These are phyloP conservation scores for Xylariales sp. DNA, from an alignment of 2,329 filamentous ascomycete species.

Conservation along the genomic window DNA sequence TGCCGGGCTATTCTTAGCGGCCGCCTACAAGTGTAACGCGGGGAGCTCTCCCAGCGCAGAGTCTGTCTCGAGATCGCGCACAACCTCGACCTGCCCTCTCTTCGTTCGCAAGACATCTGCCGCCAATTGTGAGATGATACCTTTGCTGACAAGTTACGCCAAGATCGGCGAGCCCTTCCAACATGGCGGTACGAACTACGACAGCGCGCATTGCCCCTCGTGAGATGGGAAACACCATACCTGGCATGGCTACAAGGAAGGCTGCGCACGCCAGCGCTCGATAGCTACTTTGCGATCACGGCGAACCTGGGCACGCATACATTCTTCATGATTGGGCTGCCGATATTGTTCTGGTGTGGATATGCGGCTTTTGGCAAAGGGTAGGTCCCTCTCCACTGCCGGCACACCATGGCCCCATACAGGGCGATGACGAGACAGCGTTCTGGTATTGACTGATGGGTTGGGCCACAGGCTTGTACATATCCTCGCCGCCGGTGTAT, in stretches of 20 bases:
- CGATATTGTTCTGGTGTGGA: conserved; percentile 95
- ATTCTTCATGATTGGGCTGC: conserved; percentile 95
- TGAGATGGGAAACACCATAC: conserved; percentile 93
- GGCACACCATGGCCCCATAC: conserved; percentile 14
- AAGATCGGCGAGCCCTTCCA: conserved; percentile 82
- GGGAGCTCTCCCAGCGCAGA: no score
- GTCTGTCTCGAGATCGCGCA: no score
- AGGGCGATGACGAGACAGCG: not conserved
- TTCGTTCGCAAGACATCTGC: no score
- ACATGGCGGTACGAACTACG: conserved; percentile 84
- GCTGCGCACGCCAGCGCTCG: conserved; percentile 76
- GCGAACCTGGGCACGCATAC: conserved; percentile 97
- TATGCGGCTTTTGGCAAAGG: conserved; percentile 80
- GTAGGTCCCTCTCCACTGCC: conserved; percentile 46
- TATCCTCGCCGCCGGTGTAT: conserved; percentile 73
- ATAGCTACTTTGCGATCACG: conserved; percentile 94
- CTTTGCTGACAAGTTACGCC: no score
- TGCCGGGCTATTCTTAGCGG: no score
- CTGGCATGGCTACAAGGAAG: conserved; percentile 80
- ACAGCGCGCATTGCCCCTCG: conserved; percentile 75
- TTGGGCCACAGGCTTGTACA: conserved; percentile 56
- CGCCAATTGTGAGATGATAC: no score
- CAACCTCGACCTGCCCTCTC: no score
- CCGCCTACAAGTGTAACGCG: no score
- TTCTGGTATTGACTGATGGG: not conserved